Evolutionary conservation across 495 filamentous ascomycete genomes (phyloP), one percentile per base, ranked within the genome.

Genomic region (Bryoglossum gracile): DNA sequence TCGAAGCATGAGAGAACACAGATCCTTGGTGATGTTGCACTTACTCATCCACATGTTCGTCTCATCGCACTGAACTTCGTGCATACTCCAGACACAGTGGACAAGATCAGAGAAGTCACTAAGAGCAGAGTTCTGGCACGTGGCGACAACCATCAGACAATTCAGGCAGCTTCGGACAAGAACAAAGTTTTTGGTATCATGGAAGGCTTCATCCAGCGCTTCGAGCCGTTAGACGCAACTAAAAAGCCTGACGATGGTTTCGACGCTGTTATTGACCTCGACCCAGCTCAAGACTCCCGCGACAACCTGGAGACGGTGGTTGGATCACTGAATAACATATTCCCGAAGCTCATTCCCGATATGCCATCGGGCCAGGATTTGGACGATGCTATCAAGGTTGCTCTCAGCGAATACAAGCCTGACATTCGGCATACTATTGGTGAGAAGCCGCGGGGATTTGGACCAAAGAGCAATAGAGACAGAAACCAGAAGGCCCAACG

Each of bases 101-200:
- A 84, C 19, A 63, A 69, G 3, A 88, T 97, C 47, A 76, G 81
- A 8, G 69, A 78, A 41, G 73, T 88, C n/a, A 94, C 87, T 0
- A 82, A 79, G 36, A 72, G 81, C 36, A 82, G 92, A 10, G 87
- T 99, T 0, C 68, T 96, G 18, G 69, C 75, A 0, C 86, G 92
- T 11, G 92, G 92, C 0, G 89, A 99, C 64, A 97, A 96, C 60
- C 92, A 99, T 58, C 92, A 99, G 63, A 96, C 91, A 9, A 99
- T 99, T 57, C 89, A 91, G 49, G 86, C 91, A 3, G 82, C 80
- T 10, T 78, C 75, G 25, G 68, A 78, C 39, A 64, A 67, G 30
- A 64, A 69, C 11, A 87, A 94, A 61, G 80, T 91, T 26, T 71
- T 87, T 18, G 78, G 79, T 8, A 97, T 99, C 59, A 97, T 99